Evolutionary conservation across 805 yeast genomes (phyloP).

Genomic region (Wickerhamiella hasegawae): DNA sequence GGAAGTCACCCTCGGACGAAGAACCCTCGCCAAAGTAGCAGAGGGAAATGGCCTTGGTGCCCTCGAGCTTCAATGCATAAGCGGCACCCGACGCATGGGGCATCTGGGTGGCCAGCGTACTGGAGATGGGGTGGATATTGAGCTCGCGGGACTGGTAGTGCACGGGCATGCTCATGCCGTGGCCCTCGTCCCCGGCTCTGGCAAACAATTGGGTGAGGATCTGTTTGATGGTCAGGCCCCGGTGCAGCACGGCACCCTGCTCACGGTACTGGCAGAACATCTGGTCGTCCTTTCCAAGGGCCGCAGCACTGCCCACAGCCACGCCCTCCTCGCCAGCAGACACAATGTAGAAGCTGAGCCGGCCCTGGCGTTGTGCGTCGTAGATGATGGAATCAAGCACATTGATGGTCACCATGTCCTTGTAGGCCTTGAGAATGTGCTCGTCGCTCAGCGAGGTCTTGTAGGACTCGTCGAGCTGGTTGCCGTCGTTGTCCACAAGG

Average conservation of each 20-base stretch:
- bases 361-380: constrained; percentile 24
- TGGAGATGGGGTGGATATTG: constrained; percentile 22
- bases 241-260: constrained; percentile 19
- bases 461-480: constrained; percentile 14
- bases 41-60: constrained; percentile 16
- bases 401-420: constrained; percentile 19
- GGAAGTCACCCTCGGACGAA: constrained; percentile 24
- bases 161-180: constrained; percentile 22
- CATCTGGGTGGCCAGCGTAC: constrained; percentile 22
- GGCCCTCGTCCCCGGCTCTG: constrained; percentile 18
- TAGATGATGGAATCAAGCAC: constrained; percentile 21
- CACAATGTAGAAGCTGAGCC: constrained; percentile 23
- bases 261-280: constrained; percentile 22
- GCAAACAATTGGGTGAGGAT: constrained; percentile 21
- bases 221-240: constrained; percentile 20
- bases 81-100: constrained; percentile 25
- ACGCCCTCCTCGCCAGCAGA: constrained; percentile 23
- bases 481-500: constrained; percentile 17
- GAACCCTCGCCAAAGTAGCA: constrained; percentile 25
- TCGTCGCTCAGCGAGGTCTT: constrained; percentile 14
- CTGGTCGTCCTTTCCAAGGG: constrained; percentile 17
- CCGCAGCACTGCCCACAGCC: constrained; percentile 22
- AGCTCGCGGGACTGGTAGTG: constrained; percentile 18
- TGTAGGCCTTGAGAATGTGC: constrained; percentile 17
- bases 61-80: constrained; percentile 20